These are phyloP conservation scores for Begonia fuchsioides DNA, from an alignment of 306 rosid species.

Conservation along the genomic window DNA sequence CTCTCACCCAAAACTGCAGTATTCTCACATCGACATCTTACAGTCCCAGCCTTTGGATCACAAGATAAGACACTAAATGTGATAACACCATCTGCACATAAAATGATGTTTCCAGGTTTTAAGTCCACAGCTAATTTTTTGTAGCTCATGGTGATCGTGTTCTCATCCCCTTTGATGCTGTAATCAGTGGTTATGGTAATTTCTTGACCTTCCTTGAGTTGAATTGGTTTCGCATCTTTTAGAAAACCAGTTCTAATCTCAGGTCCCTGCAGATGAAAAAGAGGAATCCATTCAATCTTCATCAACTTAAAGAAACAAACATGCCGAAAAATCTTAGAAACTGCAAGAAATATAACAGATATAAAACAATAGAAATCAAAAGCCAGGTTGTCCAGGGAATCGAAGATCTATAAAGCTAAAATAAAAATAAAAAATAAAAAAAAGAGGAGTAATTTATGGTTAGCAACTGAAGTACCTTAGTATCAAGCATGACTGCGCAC, in stretches of 20 bases:
- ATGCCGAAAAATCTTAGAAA: too few relatives aligned
- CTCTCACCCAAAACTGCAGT: conserved; percentile 69
- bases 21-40: conserved; percentile 71
- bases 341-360: too few relatives aligned
- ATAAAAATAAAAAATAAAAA: too few relatives aligned
- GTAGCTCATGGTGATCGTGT: conserved; percentile 72
- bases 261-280: conserved; percentile 46
- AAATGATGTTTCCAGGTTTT: conserved; percentile 61
- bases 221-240: conserved; percentile 59
- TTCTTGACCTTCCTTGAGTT: conserved; percentile 81
- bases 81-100: conserved; percentile 75
- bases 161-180: conserved; percentile 44
- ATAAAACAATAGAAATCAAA: neutral
- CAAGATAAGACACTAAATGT: conserved; percentile 59
- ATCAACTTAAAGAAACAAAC: too few relatives aligned
- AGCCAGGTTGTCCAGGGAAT: too few relatives aligned
- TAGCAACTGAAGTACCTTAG: conserved; percentile 43
- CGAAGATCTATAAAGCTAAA: too few relatives aligned
- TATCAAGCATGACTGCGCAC: conserved; percentile 83
- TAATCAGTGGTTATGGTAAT: conserved; percentile 64
- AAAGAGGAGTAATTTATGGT: too few relatives aligned
- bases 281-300: too few relatives aligned
- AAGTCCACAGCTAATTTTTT: conserved; percentile 59
- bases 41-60: conserved; percentile 39
- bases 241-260: conserved; percentile 86